These are phyloP conservation scores for Alternaria angustiovoidea DNA, from an alignment of 2,329 filamentous ascomycete species.

Conservation along the genomic window DNA sequence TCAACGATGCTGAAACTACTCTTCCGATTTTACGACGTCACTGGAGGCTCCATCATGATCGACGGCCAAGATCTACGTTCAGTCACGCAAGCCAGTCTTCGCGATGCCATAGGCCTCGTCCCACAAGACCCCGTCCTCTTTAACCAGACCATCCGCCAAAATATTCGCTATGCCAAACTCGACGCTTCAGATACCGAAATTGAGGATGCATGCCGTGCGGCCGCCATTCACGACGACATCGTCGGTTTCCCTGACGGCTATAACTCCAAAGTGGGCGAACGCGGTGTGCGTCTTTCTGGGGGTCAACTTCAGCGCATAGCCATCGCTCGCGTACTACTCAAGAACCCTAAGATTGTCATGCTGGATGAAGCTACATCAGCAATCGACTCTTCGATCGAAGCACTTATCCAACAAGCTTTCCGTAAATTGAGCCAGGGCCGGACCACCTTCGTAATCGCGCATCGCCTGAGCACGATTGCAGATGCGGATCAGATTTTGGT, in stretches of 20 bases:
- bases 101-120: conserved; percentile 68
- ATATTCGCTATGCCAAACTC: conserved; percentile 69
- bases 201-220: conserved; percentile 66
- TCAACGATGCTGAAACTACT: conserved; percentile 69
- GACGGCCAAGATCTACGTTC: conserved; percentile 68
- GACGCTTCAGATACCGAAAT: conserved; percentile 69
- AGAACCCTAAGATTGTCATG: conserved; percentile 81
- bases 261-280: conserved; percentile 52
- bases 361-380: conserved; percentile 89
- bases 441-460: conserved; percentile 74
- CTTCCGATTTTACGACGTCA: conserved; percentile 68
- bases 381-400: conserved; percentile 77
- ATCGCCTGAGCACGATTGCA: conserved; percentile 85
- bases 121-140: conserved; percentile 72
- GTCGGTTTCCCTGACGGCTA: conserved; percentile 60
- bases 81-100: conserved; percentile 65
- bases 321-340: conserved; percentile 78
- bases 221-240: conserved; percentile 72
- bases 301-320: conserved; percentile 73
- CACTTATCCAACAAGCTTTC: conserved; percentile 71
- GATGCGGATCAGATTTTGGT: conserved; percentile 87
- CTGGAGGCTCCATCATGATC: conserved; percentile 62
- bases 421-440: conserved; percentile 65
- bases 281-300: conserved; percentile 63
- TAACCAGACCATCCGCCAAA: conserved; percentile 70